phyloP scores from a whole-genome alignment of 2,329 filamentous ascomycete species.

The Cercospora janseana region DNA sequence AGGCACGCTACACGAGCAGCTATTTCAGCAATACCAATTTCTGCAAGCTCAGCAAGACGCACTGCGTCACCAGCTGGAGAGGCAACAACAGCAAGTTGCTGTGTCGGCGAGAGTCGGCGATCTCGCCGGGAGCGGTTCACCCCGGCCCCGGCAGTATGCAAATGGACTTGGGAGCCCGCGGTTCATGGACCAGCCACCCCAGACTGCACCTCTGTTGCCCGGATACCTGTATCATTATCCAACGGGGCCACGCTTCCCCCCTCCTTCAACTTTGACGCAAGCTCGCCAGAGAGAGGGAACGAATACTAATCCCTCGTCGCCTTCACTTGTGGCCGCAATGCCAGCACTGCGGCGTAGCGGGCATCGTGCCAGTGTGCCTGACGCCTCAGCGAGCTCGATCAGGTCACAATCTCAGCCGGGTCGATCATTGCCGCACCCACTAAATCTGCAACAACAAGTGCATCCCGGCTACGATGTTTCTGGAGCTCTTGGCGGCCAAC shows the following conservation, averaged over 20 bases:
- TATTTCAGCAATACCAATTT: conserved; percentile 48
- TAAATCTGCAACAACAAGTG: conserved; percentile 39
- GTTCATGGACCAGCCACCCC: conserved; percentile 35
- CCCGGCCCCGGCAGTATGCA: conserved; percentile 36
- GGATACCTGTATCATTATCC: conserved; percentile 50
- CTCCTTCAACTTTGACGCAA: conserved; percentile 39
- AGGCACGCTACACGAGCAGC: conserved; percentile 49
- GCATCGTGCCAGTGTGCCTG: conserved; percentile 47
- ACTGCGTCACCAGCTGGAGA: conserved; percentile 44
- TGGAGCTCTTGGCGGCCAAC: conserved; percentile 33
- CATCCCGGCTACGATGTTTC: conserved; percentile 43
- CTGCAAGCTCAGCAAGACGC: conserved; percentile 40
- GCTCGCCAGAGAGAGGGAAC: conserved; percentile 45
- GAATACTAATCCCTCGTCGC: conserved; percentile 50
- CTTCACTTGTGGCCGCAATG: conserved; percentile 45
- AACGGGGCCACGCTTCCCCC: conserved; percentile 43
- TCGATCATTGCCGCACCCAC: conserved; percentile 43
- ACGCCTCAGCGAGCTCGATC: conserved; percentile 41
- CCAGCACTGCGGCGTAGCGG: conserved; percentile 45
- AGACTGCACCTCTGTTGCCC: conserved; percentile 40
- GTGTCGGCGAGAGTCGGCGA: conserved; percentile 37
- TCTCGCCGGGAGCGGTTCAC: conserved; percentile 42
- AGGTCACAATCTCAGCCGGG: conserved; percentile 53
- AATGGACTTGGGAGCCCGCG: conserved; percentile 36
- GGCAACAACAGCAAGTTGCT: conserved; percentile 43